Conservation (phyloP, 2,329 filamentous ascomycete species). For the Talaromyces sp. region DNA sequence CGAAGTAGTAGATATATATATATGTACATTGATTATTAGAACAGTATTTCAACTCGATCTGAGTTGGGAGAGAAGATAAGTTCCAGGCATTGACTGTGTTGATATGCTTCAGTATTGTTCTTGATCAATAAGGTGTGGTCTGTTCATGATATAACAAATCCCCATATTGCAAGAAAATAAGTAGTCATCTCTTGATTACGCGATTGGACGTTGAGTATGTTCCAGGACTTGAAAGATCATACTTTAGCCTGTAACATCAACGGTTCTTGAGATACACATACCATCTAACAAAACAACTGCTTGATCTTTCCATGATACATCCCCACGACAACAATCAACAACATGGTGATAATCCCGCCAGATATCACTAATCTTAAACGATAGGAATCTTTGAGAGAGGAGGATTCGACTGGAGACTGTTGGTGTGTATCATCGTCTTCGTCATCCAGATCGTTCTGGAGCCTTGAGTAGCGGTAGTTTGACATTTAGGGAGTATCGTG, state of each 20-base stretch:
- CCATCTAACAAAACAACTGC: neutral
- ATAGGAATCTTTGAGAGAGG: neutral
- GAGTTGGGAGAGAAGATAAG: no score
- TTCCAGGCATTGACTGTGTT: no score
- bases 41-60: neutral
- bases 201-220: neutral
- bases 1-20: neutral
- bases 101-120: no score
- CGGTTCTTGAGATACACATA: neutral
- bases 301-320: neutral
- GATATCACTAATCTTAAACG: neutral
- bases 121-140: no score
- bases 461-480: neutral
- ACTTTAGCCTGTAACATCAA: neutral
- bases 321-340: neutral
- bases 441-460: neutral
- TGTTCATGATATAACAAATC: no score
- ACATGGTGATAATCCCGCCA: neutral
- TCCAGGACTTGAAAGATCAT: neutral
- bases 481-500: neutral
- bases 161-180: no score
- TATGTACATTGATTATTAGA: neutral
- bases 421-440: neutral
- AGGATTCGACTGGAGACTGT: neutral
- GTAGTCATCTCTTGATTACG: neutral